Conservation (phyloP, 2,329 filamentous ascomycete species). For the Clonostachys rosea region DNA sequence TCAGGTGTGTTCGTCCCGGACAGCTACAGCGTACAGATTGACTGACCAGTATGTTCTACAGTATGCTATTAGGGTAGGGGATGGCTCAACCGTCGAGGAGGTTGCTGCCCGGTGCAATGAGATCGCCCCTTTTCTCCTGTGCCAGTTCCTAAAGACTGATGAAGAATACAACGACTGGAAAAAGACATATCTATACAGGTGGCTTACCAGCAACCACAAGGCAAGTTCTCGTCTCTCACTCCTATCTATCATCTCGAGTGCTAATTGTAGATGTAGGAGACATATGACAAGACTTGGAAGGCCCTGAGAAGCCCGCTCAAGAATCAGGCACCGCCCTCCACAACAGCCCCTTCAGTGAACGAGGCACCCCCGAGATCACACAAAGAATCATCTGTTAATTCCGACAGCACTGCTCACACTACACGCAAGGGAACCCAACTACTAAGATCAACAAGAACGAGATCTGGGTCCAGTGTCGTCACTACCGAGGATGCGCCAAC, state of each 20-base stretch:
- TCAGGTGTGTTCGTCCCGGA: slow-evolving; percentile 11
- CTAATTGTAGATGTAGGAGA: too few relatives aligned
- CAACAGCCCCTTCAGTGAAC: too few relatives aligned
- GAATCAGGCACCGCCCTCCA: too few relatives aligned
- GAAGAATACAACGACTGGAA: slow-evolving; percentile 30
- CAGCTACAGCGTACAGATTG: neutral
- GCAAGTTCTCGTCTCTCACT: slow-evolving; percentile 21
- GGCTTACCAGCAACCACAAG: slow-evolving; percentile 33
- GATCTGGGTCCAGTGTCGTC: neutral
- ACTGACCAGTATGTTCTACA: slow-evolving; percentile 11
- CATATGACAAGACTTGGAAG: too few relatives aligned
- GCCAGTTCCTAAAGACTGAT: slow-evolving; percentile 40
- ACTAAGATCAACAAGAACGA: neutral
- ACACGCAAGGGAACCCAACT: neutral
- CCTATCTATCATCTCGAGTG: too few relatives aligned
- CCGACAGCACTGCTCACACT: too few relatives aligned
- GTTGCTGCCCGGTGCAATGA: slow-evolving; percentile 38
- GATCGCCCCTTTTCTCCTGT: slow-evolving; percentile 46
- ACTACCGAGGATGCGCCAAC: neutral
- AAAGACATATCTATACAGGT: slow-evolving; percentile 40
- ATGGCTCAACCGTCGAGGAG: slow-evolving; percentile 46
- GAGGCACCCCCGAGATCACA: too few relatives aligned
- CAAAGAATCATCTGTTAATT: too few relatives aligned
- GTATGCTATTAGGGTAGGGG: slow-evolving; percentile 47
- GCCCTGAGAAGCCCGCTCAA: too few relatives aligned